Evolutionary conservation across 2,329 filamentous ascomycete genomes (phyloP).

Genomic region (Aspergillus sp.): DNA sequence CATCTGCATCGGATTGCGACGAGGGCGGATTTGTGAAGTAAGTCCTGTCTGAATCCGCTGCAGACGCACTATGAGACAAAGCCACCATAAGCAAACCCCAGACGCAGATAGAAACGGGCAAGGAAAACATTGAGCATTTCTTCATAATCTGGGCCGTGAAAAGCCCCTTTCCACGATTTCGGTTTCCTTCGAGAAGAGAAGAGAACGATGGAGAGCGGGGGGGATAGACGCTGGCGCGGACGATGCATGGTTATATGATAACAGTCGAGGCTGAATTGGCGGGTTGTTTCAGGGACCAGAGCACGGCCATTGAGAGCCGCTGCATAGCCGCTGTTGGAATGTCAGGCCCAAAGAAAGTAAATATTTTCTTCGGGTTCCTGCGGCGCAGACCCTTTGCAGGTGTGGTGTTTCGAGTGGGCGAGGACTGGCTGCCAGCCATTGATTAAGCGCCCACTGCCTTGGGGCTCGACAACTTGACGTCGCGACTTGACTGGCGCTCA

Average conservation of each 20-base stretch:
- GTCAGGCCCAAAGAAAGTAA: background rate
- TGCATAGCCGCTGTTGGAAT: constrained; percentile 6
- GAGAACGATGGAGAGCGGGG: background rate
- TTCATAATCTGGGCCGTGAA: background rate
- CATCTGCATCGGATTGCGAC: background rate
- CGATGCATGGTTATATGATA: background rate
- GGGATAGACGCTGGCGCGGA: background rate
- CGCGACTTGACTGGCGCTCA: too few relatives aligned
- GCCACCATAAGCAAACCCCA: background rate
- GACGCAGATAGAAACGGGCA: background rate
- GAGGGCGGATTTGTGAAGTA: constrained; percentile 4
- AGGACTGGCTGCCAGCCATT: background rate
- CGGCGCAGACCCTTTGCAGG: background rate
- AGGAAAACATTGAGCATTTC: background rate
- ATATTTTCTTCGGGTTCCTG: background rate
- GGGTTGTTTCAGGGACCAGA: constrained; percentile 1
- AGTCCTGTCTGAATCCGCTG: background rate
- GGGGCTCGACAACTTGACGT: background rate
- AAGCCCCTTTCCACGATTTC: background rate
- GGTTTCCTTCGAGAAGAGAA: background rate
- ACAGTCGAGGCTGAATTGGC: background rate
- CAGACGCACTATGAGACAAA: background rate
- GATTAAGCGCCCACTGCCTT: background rate
- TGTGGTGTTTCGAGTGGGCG: background rate
- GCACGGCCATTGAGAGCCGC: background rate